Evolutionary conservation across 495 filamentous ascomycete genomes (phyloP).

Genomic region (Aspergillus kassunensis): DNA sequence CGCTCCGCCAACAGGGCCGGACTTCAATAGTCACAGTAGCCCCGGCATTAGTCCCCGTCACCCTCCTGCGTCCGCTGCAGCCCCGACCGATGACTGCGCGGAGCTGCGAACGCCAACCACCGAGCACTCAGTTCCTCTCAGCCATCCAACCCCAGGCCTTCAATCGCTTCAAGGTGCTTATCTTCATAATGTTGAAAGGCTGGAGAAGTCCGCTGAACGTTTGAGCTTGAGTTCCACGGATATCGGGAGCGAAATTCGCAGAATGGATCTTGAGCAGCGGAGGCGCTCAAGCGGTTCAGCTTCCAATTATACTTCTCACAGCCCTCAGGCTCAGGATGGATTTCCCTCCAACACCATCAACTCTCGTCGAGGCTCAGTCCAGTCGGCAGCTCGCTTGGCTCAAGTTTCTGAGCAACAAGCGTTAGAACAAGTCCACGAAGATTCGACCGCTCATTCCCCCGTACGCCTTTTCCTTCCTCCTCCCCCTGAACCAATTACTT

Average conservation of each 20-base stretch:
- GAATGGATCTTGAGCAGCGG: constrained; percentile 74
- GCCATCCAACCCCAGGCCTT: constrained; percentile 73
- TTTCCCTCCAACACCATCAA: constrained; percentile 38
- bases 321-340: constrained; percentile 9
- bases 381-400: constrained; percentile 51
- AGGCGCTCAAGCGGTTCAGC: constrained; percentile 44
- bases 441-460: constrained; percentile 29
- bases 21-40: constrained; percentile 21
- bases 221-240: constrained; percentile 72
- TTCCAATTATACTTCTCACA: constrained; percentile 55
- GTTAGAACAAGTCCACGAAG: constrained; percentile 34
- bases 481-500: constrained; percentile 24
- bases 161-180: constrained; percentile 71
- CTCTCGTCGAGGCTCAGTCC: constrained; percentile 61
- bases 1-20: constrained; percentile 27
- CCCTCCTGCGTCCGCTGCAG: constrained; percentile 34
- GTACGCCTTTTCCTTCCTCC: constrained; percentile 26
- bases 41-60: constrained; percentile 16
- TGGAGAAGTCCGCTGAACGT: constrained; percentile 78
- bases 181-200: constrained; percentile 70
- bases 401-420: constrained; percentile 46
- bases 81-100: constrained; percentile 27
- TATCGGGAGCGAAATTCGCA: constrained; percentile 77
- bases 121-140: constrained; percentile 55
- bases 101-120: constrained; percentile 56